Base-by-base conservation (phyloP, 805 yeast genomes). In the Yamadazyma paraphyllophila region DNA sequence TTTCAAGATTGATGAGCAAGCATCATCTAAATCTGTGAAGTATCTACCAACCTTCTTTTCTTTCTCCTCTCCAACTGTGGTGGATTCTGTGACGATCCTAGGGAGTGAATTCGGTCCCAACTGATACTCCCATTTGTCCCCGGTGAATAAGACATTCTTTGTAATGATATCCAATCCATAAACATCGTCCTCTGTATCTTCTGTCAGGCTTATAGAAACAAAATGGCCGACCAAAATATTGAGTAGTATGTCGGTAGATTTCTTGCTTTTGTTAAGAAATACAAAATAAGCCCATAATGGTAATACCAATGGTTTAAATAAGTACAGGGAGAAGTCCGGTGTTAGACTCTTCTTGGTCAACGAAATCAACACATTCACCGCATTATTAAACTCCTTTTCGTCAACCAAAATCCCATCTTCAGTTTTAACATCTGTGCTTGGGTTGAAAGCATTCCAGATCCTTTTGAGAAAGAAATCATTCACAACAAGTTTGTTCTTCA, bases 311-410 rank as follows among this genome's bases (percentile, higher is more conserved):
- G 75, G 75, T 16, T 54, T 50, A 36, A 71, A 51, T 1, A 65
- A 34, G 8, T 53, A 54, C 25, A 35, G 35, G 24, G 60, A 45
- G 9, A 71, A 52, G 3, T 63, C 68, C 0, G 54, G 40, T 2
- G 59, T 46, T 6, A 66, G 47, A 6, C 63, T 58, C 36, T 63
- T 60, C 53, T 80, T 80, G 0, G 83, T 65, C 8, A 88, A 54
- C 0, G 92, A 81, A 0, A 85, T 61, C n/a, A 84, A 52, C 0
- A 84, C 88, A 59, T 85, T 85, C 16, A 86, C 67, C 4, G 72
- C 68, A 59, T 85, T 82, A 54, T 85, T 84, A 14, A 86, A 59
- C 3, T 73, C 71, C 14, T 71, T 67, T 41, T 79, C 85, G 6
- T 67, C 43, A 0, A 75, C 72, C 1, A 77, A 52, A 0, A 70